Percentiles rank a stretch among this genome's conserved stretches.
Conservation (phyloP, 2,329 filamentous ascomycete genomes). For the Xylariaceae sp. region DNA sequence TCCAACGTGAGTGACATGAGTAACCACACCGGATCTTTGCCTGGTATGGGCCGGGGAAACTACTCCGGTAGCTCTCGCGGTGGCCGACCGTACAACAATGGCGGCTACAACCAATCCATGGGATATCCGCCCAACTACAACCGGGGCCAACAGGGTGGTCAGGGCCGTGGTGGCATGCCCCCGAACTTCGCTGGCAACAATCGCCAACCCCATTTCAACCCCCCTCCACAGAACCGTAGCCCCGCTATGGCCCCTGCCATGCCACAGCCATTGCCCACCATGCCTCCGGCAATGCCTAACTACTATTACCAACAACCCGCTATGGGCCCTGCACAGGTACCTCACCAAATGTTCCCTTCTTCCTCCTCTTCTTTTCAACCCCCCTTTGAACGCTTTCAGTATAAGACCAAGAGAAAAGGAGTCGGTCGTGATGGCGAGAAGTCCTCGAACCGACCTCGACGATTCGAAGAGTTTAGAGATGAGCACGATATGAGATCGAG, state of each 20-base stretch:
- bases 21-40: constrained; percentile 51
- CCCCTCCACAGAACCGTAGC: constrained; percentile 42
- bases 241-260: constrained; percentile 53
- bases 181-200: constrained; percentile 43
- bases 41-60: constrained; percentile 51
- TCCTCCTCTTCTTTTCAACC: constrained; percentile 29
- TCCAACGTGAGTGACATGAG: constrained; percentile 74
- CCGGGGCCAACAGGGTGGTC: constrained; percentile 38
- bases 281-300: constrained; percentile 51
- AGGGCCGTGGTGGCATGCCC: constrained; percentile 47
- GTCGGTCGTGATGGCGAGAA: constrained; percentile 44
- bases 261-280: constrained; percentile 63
- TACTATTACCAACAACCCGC: constrained; percentile 57
- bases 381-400: constrained; percentile 34
- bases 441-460: constrained; percentile 38
- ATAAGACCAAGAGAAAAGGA: constrained; percentile 41
- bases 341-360: constrained; percentile 50
- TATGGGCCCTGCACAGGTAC: constrained; percentile 54
- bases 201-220: constrained; percentile 32
- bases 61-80: constrained; percentile 48
- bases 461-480: constrained; percentile 36
- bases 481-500: constrained; percentile 35
- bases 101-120: constrained; percentile 44
- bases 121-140: constrained; percentile 40
- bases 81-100: constrained; percentile 44